Percentiles rank a stretch among this genome's conserved stretches.
Conservation (phyloP, 495 filamentous ascomycete species). For the Xylaria intraflava region DNA sequence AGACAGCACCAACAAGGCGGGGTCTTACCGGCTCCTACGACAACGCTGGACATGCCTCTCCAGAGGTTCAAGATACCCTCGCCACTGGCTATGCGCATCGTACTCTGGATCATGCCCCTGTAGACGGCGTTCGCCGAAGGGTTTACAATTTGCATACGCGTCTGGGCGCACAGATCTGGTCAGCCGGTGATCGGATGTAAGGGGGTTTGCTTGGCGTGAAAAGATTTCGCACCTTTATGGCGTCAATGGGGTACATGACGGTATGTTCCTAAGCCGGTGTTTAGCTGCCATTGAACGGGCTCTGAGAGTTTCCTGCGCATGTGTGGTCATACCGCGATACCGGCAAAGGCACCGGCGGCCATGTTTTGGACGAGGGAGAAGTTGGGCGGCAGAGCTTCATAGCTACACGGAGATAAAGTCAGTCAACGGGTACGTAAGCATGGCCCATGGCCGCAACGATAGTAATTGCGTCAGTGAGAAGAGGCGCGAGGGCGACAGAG, state of each 20-base stretch:
- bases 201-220: slow-evolving; percentile 10
- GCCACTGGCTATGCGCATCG: slow-evolving; percentile 79
- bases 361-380: slow-evolving; percentile 67
- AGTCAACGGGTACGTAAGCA: slow-evolving; percentile 4
- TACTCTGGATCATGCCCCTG: slow-evolving; percentile 84
- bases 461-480: background rate
- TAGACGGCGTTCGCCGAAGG: slow-evolving; percentile 80
- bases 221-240: slow-evolving; percentile 72
- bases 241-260: slow-evolving; percentile 97
- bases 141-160: slow-evolving; percentile 93
- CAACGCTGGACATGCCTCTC: slow-evolving; percentile 94
- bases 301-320: background rate
- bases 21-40: slow-evolving; percentile 81
- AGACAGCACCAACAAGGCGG: background rate
- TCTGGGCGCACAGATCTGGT: slow-evolving; percentile 48
- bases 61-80: slow-evolving; percentile 90
- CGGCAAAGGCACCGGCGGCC: slow-evolving; percentile 91
- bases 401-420: slow-evolving; percentile 32
- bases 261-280: slow-evolving; percentile 59
- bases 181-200: background rate
- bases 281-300: slow-evolving; percentile 17
- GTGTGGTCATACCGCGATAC: slow-evolving; percentile 67
- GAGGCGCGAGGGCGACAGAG: background rate
- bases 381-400: slow-evolving; percentile 54
- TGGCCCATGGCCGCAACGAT: background rate